Evolutionary conservation across 306 rosid species (phyloP).

Genomic region (Prunus persica): DNA sequence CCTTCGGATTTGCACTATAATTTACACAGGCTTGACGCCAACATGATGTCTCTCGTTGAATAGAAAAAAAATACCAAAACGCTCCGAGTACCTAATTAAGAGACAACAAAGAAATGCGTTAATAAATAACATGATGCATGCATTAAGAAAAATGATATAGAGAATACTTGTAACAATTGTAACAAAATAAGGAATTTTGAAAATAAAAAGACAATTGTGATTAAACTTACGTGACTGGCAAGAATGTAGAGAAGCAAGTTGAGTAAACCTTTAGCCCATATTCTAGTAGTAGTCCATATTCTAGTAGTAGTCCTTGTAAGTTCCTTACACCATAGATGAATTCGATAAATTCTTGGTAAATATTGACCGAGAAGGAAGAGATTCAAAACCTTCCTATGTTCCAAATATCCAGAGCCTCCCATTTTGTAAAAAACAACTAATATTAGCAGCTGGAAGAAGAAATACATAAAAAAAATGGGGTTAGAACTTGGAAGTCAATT

Average conservation of each 20-base stretch:
- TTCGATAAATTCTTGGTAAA: conserved; percentile 27
- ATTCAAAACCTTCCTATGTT: not conserved
- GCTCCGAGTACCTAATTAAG: conserved; percentile 25
- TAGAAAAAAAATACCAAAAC: conserved; percentile 24
- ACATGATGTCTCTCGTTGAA: conserved; percentile 9
- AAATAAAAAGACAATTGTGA: not conserved
- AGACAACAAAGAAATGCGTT: not conserved
- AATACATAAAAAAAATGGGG: not conserved
- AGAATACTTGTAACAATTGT: too few species aligned
- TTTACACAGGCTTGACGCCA: conserved; percentile 18
- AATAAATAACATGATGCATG: too few species aligned
- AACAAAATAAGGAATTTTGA: not conserved
- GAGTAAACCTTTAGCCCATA: not conserved
- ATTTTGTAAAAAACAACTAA: not conserved
- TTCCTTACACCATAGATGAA: conserved; percentile 14
- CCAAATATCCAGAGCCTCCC: not conserved
- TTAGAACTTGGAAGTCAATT: not conserved
- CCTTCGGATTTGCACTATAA: accelerated
- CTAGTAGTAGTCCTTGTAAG: not conserved
- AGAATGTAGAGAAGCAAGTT: conserved; percentile 15
- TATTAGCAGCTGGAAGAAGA: conserved; percentile 20
- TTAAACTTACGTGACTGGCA: conserved; percentile 29
- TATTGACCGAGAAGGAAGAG: conserved; percentile 18
- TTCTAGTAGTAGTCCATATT: too few species aligned
- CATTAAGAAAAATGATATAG: too few species aligned